Base-by-base conservation (phyloP, 805 yeast species). In the Limtongia smithiae region DNA sequence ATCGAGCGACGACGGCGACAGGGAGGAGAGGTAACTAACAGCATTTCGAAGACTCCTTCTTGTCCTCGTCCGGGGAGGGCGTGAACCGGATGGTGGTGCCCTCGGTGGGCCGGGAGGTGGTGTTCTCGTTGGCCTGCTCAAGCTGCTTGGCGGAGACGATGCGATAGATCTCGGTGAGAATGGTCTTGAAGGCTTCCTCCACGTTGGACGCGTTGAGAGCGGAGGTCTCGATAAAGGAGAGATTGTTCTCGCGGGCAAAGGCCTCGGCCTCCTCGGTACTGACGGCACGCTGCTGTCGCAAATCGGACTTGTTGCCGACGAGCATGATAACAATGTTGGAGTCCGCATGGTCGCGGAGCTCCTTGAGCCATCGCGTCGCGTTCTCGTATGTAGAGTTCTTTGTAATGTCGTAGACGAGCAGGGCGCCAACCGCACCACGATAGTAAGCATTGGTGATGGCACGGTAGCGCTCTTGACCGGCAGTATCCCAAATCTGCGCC, bases 401-500 rank as follows among this genome's bases (percentile, higher is more conserved):
- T 52, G 96, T 81, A 63, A 91, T 91, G 71, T 91, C 98, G 70
- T 91, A 91, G 57, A 91, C 95, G 50, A 91, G 84, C 62, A 91
- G 76, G 3, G 97, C 97, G 52, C 98, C 98, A 46, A 90, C 96
- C 1, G 98, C 97, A 36, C 97, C 98, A 66, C 98, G 79, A 69
- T 91, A 91, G 72, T 91, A 91, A 4, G 97, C 97, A 49, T 93
- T 82, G 28, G 98, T 93, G 68, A 91, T 91, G 38, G 98, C 97
- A 62, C 98, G 81, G 74, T 93, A 91, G 68, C 98, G 81, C 70
- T 91, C 98, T 73, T 91, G 98, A 54, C 98, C 98, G 1, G 98
- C 98, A 32, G 98, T 91, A 70, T 91, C 98, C 98, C 98, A 91
- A 66, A 91, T 91, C 74, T 91, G 98, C 63, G 95, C 81, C 71